Conservation (phyloP, 2,329 filamentous ascomycete genomes). For the Pyrenochaeta sp. region DNA sequence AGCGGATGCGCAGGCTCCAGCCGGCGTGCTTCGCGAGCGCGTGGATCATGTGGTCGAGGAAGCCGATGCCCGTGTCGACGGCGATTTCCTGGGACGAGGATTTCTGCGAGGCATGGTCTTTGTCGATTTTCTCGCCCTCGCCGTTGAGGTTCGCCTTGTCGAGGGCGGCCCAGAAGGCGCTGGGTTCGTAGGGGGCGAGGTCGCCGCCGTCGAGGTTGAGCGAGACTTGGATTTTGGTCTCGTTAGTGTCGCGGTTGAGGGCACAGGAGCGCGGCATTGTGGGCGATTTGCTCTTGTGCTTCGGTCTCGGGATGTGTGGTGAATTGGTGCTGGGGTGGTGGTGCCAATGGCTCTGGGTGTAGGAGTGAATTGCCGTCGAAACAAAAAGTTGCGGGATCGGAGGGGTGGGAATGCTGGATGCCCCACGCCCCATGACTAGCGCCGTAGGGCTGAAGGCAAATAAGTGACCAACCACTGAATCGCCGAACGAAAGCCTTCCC, state of each 20-base stretch:
- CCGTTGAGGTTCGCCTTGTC: constrained; percentile 48
- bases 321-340: neutral
- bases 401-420: too few species aligned
- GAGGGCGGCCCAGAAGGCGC: constrained; percentile 53
- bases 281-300: constrained; percentile 3
- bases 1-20: constrained; percentile 85
- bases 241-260: constrained; percentile 90
- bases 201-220: constrained; percentile 92
- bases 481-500: constrained; percentile 26
- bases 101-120: constrained; percentile 81
- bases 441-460: constrained; percentile 39
- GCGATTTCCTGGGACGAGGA: constrained; percentile 86
- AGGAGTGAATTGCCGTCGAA: neutral
- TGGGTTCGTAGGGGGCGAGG: constrained; percentile 59
- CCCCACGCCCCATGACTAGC: constrained; percentile 34
- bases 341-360: neutral
- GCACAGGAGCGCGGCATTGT: constrained; percentile 70
- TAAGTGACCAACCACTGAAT: constrained; percentile 28
- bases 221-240: constrained; percentile 94
- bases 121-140: constrained; percentile 46
- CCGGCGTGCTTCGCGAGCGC: constrained; percentile 94
- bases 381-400: constrained; percentile 32
- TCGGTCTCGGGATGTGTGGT: neutral
- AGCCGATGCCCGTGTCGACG: constrained; percentile 93
- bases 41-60: constrained; percentile 98